phyloP scores from a whole-genome alignment of 2,329 filamentous ascomycete genomes.

The Apiospora arundinis region DNA sequence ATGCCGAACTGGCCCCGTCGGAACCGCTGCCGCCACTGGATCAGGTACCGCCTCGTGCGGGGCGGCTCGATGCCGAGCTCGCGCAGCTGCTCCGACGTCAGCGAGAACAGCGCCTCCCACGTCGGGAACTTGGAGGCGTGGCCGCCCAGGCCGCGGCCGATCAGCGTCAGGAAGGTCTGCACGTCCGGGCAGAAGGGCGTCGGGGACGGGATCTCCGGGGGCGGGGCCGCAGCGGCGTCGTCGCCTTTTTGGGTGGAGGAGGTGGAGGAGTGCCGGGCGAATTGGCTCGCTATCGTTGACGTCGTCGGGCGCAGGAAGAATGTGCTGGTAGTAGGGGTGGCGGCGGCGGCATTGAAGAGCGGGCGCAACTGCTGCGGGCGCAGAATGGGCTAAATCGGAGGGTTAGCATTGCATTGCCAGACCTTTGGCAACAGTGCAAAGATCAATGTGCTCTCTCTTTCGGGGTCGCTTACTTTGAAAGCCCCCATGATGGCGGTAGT shows the following conservation, averaged over 20 bases:
- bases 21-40: constrained; percentile 89
- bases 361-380: constrained; percentile 38
- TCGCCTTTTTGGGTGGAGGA: not conserved
- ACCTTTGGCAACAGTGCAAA: no score
- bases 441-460: not conserved
- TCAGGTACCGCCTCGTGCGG: constrained; percentile 80
- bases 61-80: constrained; percentile 88
- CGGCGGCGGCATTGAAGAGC: constrained; percentile 25
- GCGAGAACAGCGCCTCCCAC: constrained; percentile 89
- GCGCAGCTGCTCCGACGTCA: constrained; percentile 77
- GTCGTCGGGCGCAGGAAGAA: constrained; percentile 22
- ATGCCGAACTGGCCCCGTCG: constrained; percentile 77
- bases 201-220: constrained; percentile 62
- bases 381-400: constrained; percentile 34
- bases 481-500: constrained; percentile 25
- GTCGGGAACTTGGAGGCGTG: constrained; percentile 87
- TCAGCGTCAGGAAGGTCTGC: constrained; percentile 84
- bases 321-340: constrained; percentile 2
- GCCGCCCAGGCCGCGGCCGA: constrained; percentile 83
- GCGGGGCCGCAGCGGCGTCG: not conserved
- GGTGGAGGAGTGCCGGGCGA: constrained; percentile 1
- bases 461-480: constrained; percentile 23
- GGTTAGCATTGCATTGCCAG: not conserved
- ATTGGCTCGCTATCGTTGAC: constrained; percentile 22
- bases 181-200: constrained; percentile 89